A percentile compares a stretch with the other conserved stretches of the same genome.
These are phyloP conservation scores for Neurospora sp. DNA, from an alignment of 2,329 filamentous ascomycete genomes.

Conservation along the genomic window DNA sequence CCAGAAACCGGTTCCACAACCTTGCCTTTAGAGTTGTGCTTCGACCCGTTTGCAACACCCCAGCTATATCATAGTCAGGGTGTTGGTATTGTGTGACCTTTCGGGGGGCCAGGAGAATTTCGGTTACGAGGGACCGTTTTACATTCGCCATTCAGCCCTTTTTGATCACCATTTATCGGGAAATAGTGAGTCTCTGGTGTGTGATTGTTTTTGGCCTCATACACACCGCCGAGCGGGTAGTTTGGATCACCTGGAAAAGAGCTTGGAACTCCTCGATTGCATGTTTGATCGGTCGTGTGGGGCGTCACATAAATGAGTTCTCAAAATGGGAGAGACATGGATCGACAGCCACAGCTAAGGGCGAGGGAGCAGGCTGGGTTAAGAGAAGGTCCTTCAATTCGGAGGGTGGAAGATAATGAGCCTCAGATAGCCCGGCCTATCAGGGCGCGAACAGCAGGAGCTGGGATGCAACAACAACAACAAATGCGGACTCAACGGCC, in stretches of 20 bases:
- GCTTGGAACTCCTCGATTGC: conserved; percentile 13
- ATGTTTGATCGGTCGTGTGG: conserved; percentile 17
- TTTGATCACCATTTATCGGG: not conserved
- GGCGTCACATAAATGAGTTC: conserved; percentile 41
- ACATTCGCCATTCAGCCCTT: not conserved
- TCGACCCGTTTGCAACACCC: conserved; percentile 11
- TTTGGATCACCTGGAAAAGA: conserved; percentile 9
- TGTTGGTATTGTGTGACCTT: conserved; percentile 2
- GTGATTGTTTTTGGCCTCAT: not conserved
- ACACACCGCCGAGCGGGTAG: conserved; percentile 1
- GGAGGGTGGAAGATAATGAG: conserved; percentile 17
- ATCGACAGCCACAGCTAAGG: conserved; percentile 31
- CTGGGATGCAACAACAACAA: conserved; percentile 12
- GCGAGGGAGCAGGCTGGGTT: conserved; percentile 41
- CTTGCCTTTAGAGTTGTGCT: conserved; percentile 14
- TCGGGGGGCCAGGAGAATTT: not conserved
- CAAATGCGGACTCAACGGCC: conserved; percentile 21
- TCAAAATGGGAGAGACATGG: conserved; percentile 46
- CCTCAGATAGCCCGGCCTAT: conserved; percentile 20
- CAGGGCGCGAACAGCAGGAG: conserved; percentile 21
- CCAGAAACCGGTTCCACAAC: conserved; percentile 18
- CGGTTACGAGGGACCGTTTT: conserved; percentile 2
- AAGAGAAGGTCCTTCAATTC: conserved; percentile 20
- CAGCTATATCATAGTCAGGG: conserved; percentile 1
- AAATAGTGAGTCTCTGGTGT: not conserved